A percentile compares a stretch with the other conserved stretches of the same genome.
phyloP scores from a whole-genome alignment of 306 rosid genomes.

The Cucurbita moschata region DNA sequence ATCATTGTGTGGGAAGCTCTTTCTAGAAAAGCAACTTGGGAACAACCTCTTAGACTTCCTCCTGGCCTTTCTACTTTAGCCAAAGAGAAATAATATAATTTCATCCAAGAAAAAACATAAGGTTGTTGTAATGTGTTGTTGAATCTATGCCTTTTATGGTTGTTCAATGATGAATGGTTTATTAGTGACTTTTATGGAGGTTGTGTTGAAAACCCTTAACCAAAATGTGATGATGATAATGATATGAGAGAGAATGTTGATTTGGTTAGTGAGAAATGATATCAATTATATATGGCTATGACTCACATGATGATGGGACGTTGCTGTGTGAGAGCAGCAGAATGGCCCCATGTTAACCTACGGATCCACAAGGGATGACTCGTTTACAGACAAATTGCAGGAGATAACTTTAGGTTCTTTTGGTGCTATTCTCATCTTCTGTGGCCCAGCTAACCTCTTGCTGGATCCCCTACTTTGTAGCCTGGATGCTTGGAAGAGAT shows the following conservation, averaged over 20 bases:
- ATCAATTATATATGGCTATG: constrained; percentile 6
- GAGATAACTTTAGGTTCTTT: not conserved
- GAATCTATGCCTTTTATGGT: constrained; percentile 4
- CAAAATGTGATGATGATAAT: not conserved
- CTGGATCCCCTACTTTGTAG: not conserved
- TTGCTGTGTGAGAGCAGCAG: not conserved
- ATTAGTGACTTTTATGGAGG: not conserved
- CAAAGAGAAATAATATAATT: not conserved
- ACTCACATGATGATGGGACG: constrained; percentile 8
- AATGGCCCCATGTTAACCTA: constrained; percentile 8
- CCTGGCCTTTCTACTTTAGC: not conserved
- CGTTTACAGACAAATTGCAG: not conserved
- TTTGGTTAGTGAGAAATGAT: constrained; percentile 4
- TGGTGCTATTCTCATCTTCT: not conserved
- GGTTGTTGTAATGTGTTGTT: not conserved
- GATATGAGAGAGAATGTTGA: constrained; percentile 1
- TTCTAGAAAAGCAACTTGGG: not conserved
- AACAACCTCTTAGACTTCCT: not conserved
- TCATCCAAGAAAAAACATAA: not conserved
- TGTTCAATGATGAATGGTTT: constrained; percentile 1
- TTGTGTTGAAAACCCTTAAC: not conserved
- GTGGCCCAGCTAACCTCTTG: not conserved
- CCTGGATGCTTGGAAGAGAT: constrained; percentile 3
- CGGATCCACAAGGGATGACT: constrained; percentile 3
- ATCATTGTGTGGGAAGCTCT: not conserved